Base-by-base conservation (phyloP, 1,284 basidiomycete genomes). In the Inonotus hispidus region DNA sequence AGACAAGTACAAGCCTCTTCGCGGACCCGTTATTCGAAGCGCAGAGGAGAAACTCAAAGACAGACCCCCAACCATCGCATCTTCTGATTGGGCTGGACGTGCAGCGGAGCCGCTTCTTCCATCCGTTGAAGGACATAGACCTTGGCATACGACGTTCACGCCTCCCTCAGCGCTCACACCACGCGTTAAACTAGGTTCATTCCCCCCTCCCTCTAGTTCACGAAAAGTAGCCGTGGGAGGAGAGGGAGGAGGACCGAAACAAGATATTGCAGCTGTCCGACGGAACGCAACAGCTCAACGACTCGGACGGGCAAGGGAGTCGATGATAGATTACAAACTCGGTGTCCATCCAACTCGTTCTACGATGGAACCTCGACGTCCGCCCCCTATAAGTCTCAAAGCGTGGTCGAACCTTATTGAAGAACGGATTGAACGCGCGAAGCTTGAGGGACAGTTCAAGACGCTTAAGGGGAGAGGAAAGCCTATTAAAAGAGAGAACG, bases 1-100 rank as follows among this genome's bases (percentile, higher is more conserved):
- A 45, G 91, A 93, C 75, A 91, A 91, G 67, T 85, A 93, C 75
- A 92, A 90, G 72, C 90, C 91, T 3, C 73, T 91, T 32, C 80
- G 89, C 13, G 82, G 77, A 11, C 84, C 83, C 6, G 69, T 74
- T n/a, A 79, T 90, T 37, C 75, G 79, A 63, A 79, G 83, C 2
- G 87, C 90, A 8, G 90, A 93, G 61, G 80, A 92, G 71, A 91
- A 88, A 71, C 74, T 93, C 63, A 85, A 82, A 70, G 73, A 77
- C 46, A 74, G 77, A 39, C 78, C 75, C 14, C 77, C 76, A 11
- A 67, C 68, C 57, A 70, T 74, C 63, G 14, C 16, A 7, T 14
- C 25, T 10, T 29, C 50, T 14, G 38, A 56, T 21, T 38, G 55
- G 55, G 43, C 35, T 29, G 29, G n/a, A 3, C 79, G 76, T 75